Base-by-base conservation (phyloP, 495 filamentous ascomycete genomes). In the Tuber melanosporum region DNA sequence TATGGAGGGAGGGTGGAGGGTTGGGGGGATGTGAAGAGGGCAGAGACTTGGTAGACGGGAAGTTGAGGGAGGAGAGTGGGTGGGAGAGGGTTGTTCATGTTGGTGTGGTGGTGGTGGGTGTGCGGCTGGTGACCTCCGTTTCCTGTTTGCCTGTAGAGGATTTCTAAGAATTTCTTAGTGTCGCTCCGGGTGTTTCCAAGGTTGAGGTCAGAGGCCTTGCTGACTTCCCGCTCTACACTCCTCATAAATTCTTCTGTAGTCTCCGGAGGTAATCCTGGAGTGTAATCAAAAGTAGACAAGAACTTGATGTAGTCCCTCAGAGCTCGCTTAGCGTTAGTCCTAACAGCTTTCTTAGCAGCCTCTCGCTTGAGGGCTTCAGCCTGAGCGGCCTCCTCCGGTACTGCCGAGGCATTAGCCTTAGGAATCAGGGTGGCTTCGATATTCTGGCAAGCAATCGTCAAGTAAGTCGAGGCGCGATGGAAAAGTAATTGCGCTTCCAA, bases 401-500 rank as follows among this genome's bases (percentile, higher is more conserved):
- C 44, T 20, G 44, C 74, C n/a, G 72, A 66, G 8, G 74, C 26
- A 12, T 72, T 66, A 22, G 47, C n/a, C 20, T 83, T 57, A 78
- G 83, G 46, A 26, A 42, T 49, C 39, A 92, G 84, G 15, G 89
- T 87, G 46, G 83, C 83, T 80, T 90, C 85, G 71, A 93, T 87
- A 77, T 89, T 85, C 71, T 89, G 87, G 78, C 88, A 90, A 32
- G 92, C 92, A 79, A 93, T 86, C 3, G 88, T 89, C 41, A 94
- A 85, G 79, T 93, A 92, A 32, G 90, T 89, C n/a, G 90, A 89
- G 0, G 90, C 92, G 15, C 92, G 88, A 74, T 94, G 92, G 80
- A 94, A 94, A 5, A 92, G 85, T 10, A 94, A 83, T 79, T 94
- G 92, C 47, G 87, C 87, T 80, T 94, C 92, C 45, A 92, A 83